phyloP scores from a whole-genome alignment of 148 eudicot genomes.

The Mesembryanthemum crystallinum region DNA sequence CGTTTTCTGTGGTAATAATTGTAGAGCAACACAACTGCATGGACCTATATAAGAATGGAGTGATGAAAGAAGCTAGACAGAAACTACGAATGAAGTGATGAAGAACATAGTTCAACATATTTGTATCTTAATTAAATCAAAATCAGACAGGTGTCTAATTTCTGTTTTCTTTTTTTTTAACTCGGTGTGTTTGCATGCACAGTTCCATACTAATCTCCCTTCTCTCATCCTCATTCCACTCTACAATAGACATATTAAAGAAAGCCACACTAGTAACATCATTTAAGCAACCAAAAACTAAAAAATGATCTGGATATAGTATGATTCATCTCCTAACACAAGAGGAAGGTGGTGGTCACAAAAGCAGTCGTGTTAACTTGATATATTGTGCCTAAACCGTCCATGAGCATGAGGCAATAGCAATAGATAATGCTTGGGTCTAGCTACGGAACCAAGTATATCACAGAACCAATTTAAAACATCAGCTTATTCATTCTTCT shows the following conservation, averaged over 20 bases:
- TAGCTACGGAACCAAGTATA: neutral
- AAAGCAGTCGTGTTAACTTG: neutral
- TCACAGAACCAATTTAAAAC: neutral
- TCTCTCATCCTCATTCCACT: neutral
- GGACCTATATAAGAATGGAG: constrained; percentile 49
- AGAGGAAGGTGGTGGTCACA: neutral
- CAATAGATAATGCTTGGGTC: neutral
- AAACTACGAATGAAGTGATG: constrained; percentile 2
- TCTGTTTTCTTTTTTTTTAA: neutral
- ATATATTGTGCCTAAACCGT: neutral
- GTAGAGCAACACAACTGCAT: constrained; percentile 88
- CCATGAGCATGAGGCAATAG: neutral
- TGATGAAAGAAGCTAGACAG: constrained; percentile 9
- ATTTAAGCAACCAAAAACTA: neutral
- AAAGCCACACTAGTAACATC: neutral
- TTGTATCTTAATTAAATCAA: neutral
- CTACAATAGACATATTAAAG: neutral
- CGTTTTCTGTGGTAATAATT: constrained; percentile 77
- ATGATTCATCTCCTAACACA: neutral
- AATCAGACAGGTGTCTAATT: neutral
- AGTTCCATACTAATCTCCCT: neutral
- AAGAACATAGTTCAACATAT: neutral
- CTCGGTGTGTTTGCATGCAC: neutral
- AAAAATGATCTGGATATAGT: neutral
- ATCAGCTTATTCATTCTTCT: neutral